A percentile compares a stretch with the other conserved stretches of the same genome.
These are phyloP conservation scores for Podila minutissima DNA, from an alignment of 192 early-diverging fungal genomes.

Conservation along the genomic window DNA sequence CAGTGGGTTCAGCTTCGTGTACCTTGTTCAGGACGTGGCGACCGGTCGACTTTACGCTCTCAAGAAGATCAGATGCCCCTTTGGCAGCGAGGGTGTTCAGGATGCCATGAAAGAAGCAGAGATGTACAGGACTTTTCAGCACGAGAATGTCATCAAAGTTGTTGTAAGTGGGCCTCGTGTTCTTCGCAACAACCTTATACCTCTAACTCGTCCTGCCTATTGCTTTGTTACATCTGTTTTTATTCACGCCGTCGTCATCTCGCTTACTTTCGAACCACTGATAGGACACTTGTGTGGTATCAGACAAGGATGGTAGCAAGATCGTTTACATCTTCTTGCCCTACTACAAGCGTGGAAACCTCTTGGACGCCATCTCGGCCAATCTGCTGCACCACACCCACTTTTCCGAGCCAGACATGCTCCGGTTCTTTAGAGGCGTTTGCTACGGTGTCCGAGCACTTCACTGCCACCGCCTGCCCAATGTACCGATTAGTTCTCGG, in stretches of 20 bases:
- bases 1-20: slow-evolving; percentile 79
- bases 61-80: slow-evolving; percentile 75
- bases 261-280: neutral
- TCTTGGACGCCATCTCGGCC: slow-evolving; percentile 65
- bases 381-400: slow-evolving; percentile 57
- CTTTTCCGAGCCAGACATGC: slow-evolving; percentile 66
- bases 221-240: neutral
- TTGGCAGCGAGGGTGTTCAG: slow-evolving; percentile 66
- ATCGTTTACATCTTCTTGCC: slow-evolving; percentile 79
- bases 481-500: slow-evolving; percentile 43
- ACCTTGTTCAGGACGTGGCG: slow-evolving; percentile 65
- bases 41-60: slow-evolving; percentile 63
- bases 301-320: slow-evolving; percentile 59
- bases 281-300: slow-evolving; percentile 63
- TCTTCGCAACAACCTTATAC: neutral
- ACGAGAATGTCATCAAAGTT: slow-evolving; percentile 72
- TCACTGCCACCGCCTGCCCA: slow-evolving; percentile 62
- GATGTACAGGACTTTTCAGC: slow-evolving; percentile 71
- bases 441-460: slow-evolving; percentile 68
- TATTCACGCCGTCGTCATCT: neutral
- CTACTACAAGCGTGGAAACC: slow-evolving; percentile 67
- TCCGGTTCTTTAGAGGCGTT: slow-evolving; percentile 65
- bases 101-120: slow-evolving; percentile 74
- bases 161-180: slow-evolving; percentile 50
- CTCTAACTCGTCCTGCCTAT: neutral